A percentile compares a stretch with the other conserved stretches of the same genome.
Evolutionary conservation across 106 monocot genomes (phyloP).

Genomic region (Acorus calamus): DNA sequence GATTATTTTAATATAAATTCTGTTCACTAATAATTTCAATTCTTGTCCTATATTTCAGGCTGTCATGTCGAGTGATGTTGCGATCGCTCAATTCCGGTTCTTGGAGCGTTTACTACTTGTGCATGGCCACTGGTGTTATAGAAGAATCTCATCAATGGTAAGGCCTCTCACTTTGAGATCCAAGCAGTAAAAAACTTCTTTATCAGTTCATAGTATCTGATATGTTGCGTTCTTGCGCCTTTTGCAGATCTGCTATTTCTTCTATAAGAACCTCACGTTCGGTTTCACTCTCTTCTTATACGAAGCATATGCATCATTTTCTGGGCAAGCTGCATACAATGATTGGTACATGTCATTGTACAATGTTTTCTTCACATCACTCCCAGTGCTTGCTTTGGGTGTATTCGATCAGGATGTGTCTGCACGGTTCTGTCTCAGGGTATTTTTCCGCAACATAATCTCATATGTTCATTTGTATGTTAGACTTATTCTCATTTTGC

Average conservation of each 20-base stretch:
- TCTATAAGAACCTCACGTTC: conserved; percentile 89
- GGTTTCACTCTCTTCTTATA: conserved; percentile 78
- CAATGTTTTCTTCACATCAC: conserved; percentile 89
- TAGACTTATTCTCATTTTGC: too few relatives aligned
- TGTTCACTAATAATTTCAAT: too few relatives aligned
- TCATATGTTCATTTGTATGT: not conserved
- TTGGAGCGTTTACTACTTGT: conserved; percentile 71
- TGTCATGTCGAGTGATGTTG: conserved; percentile 67
- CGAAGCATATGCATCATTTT: conserved; percentile 75
- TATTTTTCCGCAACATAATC: conserved; percentile 8
- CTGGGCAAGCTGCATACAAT: conserved; percentile 76
- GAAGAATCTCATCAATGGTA: conserved; percentile 92
- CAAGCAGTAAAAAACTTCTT: conserved; percentile 1
- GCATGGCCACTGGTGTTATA: conserved; percentile 93
- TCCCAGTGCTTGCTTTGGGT: conserved; percentile 85
- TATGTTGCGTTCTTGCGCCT: not conserved
- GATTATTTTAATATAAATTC: too few relatives aligned
- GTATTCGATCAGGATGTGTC: conserved; percentile 98
- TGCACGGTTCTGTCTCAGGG: conserved; percentile 78
- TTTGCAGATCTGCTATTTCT: conserved; percentile 92
- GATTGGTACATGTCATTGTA: conserved; percentile 83
- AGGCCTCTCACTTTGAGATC: not conserved
- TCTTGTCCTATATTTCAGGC: conserved; percentile 33
- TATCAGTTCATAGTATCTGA: not conserved
- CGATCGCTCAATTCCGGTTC: conserved; percentile 77